Base-by-base conservation (phyloP, 2,329 filamentous ascomycete genomes). In the Zelopaecilomyces penicillatus region DNA sequence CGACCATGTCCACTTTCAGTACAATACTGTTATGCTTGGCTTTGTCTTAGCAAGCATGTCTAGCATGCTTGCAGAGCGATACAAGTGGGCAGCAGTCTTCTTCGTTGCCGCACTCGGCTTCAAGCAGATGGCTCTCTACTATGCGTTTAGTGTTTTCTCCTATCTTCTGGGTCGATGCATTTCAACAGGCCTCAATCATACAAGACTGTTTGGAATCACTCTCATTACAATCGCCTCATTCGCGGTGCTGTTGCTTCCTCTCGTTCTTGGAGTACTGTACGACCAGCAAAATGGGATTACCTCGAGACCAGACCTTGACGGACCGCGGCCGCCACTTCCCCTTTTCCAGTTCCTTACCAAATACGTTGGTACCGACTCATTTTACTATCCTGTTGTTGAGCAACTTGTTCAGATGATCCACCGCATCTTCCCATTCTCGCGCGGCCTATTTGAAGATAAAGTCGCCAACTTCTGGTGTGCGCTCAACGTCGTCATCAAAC, bases 111-210 rank as follows among this genome's bases (percentile, higher is more conserved):
- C 91, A 3, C 72, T 98, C n/a, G 88, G 88, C 5, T 98, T 97
- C 74, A 98, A 98, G 71, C 93, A 98, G 65, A 98, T 98, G 94
- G 91, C 91, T 1, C 74, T 98, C 11, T 98, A 97, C 69, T 98
- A 96, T 65, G 89, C 94, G 3, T 90, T 94, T 10, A 83, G 84
- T 19, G 83, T 97, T 46, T 97, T 97, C 62, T 85, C 88, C 30
- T 98, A 90, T 59, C 80, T 98, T 2, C 71, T 97, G 1, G 93
- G 91, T 6, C 81, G 83, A 57, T 96, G 90, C 59, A 56, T 94
- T n/a, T 83, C 82, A 51, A 90, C 90, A 1, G 72, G 73, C 8
- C 65, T 90, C 56, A 82, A 84, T 45, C 55, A 82, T 2, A 62
- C 74, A 0, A 80, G 88, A 3, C 78, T 97, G 27, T 52, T 93